Base-by-base conservation (phyloP, 495 filamentous ascomycete genomes). In the Neurospora sp. region DNA sequence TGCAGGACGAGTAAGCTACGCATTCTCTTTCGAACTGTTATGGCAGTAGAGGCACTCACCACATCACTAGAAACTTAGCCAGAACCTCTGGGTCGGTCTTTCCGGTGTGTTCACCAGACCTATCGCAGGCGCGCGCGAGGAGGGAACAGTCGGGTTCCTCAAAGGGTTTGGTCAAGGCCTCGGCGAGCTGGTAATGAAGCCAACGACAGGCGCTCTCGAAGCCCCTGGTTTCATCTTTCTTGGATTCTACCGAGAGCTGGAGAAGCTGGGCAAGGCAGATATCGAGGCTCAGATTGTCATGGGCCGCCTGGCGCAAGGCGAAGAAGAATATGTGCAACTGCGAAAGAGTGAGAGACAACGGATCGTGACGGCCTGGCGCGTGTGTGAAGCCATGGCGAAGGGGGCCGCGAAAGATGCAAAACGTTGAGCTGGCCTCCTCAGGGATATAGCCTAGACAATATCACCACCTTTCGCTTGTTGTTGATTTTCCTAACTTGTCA, bases 141-240 rank as follows among this genome's bases (percentile, higher is more conserved):
- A 88, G 1, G 84, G 86, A 4, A 75, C 86, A 0, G 73, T 85
- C 7, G 91, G 91, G 3, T 86, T 86, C 31, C 75, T 88, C 0
- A 87, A 86, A 74, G 92, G 92, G 2, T 75, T 93, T 14, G 90
- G 88, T 1, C 92, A 90, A 81, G 92, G 92, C 12, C 77, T 92
- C 2, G 87, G 90, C 11, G 90, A 92, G 0, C 85, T 92, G 31
- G 84, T 92, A 7, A 81, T 92, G 3, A 93, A 93, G 78, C 83
- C 88, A 71, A 79, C 89, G 27, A 83, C 87, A 39, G 91, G 89
- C 4, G 75, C 89, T 0, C 74, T 88, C 6, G 89, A 88, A 14
- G 86, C 88, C 2, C 54, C 54, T 66, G 54, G 54, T 0, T 66
- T 35, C 1, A 35, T 66, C 54, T 66, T 66, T 66, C 54, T 90